Conservation (phyloP, 345 rosid species). For the Mallotus nudiflorus region DNA sequence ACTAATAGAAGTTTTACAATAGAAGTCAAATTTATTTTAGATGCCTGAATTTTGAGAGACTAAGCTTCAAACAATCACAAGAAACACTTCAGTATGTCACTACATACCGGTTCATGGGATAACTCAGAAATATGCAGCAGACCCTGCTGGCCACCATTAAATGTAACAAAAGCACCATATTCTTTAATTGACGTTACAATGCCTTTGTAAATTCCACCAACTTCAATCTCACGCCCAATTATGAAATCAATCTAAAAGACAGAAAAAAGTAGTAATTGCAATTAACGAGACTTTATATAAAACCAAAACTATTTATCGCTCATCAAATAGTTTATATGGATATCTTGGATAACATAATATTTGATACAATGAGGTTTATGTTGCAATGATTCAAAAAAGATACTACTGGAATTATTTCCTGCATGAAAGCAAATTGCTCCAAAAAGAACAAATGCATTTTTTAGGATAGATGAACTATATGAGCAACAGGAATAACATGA, state of each 20-base stretch:
- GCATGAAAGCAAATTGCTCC: no score
- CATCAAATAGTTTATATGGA: not conserved
- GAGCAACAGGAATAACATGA: not conserved
- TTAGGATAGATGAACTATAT: no score
- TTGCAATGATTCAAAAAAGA: not conserved
- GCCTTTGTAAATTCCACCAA: conserved; percentile 87
- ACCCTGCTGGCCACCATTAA: conserved; percentile 94
- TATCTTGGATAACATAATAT: not conserved
- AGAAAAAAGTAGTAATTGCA: conserved; percentile 16
- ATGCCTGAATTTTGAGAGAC: not conserved
- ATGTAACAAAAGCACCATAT: conserved; percentile 97
- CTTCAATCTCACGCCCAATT: conserved; percentile 83
- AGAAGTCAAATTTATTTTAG: not conserved
- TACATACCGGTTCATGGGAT: conserved; percentile 83
- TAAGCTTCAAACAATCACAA: not conserved
- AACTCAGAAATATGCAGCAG: conserved; percentile 90
- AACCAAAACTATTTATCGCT: not conserved
- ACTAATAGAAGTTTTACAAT: not conserved
- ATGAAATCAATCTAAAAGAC: conserved; percentile 65
- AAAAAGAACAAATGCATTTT: not conserved
- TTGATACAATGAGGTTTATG: not conserved
- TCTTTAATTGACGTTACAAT: conserved; percentile 84
- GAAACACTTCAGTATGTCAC: not conserved
- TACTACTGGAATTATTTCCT: no score
- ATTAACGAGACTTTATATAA: not conserved